Base-by-base conservation (phyloP, 352 stramenopile genomes). In the Pythium guiyangense region DNA sequence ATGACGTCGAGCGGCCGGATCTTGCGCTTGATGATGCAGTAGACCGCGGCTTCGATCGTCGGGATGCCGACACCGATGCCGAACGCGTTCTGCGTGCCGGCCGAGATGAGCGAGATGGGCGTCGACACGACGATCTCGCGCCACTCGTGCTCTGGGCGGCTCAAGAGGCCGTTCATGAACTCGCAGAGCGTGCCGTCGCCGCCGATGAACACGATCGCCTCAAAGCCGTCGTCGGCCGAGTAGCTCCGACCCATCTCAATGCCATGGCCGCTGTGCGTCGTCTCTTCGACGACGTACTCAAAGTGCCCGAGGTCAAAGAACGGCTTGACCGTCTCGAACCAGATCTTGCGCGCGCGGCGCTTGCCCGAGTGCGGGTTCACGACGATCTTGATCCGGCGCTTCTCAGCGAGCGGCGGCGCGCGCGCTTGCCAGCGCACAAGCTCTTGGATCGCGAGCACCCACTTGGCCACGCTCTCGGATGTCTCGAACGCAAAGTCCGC, bases 141-240 rank as follows among this genome's bases (percentile, higher is more conserved):
- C 82, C 82, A 92, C 39, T 88, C 77, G 52, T 57, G 59, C 67
- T 92, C 82, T 15, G 77, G 68, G 25, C 77, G 71, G 26, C 71
- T 68, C 52, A 92, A 85, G 31, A 90, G 70, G 35, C 82, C 82
- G 62, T 92, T 92, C 75, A 92, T 87, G 54, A 92, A 92, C 63
- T 92, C 82, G 52, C 89, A 89, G 17, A 88, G 76, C 0, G 82
- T 92, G 39, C 82, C 79, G 56, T 92, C 82, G 22, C 82, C 82
- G n/a, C 82, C 82, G 8, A 92, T 77, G 45, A 90, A 89, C 31
- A 92, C 79, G 29, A 92, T 71, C 11, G 79, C 78, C 57, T 92
- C 82, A 58, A 89, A 90, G 59, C 85, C 85, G 47, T 66, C 64
- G 14, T 53, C 22, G 22, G 22, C 22, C 22, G 22, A 22, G 63